Evolutionary conservation across 139 green algal genomes (phyloP).

Genomic region (Chlamydomonas schloesseri): DNA sequence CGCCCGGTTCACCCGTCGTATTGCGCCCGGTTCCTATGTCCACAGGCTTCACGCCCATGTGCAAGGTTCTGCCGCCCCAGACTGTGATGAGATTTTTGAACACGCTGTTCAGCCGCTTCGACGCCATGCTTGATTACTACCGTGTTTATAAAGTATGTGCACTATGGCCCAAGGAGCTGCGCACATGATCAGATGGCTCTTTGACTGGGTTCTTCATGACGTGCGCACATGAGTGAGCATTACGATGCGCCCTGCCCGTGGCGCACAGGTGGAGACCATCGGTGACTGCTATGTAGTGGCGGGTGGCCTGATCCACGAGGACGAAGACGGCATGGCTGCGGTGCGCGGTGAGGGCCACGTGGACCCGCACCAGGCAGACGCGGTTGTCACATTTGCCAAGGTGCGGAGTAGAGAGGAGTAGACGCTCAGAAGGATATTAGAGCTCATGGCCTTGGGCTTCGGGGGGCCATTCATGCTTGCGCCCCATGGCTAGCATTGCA

Average conservation of each 20-base stretch:
- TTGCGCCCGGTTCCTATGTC: too few species aligned
- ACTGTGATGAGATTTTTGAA: slow-evolving; percentile 61
- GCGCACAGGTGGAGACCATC: neutral
- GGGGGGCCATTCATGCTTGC: too few species aligned
- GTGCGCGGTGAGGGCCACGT: neutral
- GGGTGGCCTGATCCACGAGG: neutral
- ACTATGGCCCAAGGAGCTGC: too few species aligned
- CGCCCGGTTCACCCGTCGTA: too few species aligned
- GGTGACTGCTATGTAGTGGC: slow-evolving; percentile 33
- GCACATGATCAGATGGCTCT: too few species aligned
- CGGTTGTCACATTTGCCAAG: neutral
- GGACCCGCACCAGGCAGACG: neutral
- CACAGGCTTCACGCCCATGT: slow-evolving; percentile 53
- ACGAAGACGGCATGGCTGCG: slow-evolving; percentile 7
- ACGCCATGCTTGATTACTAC: slow-evolving; percentile 20
- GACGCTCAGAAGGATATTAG: too few species aligned
- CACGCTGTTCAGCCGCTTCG: slow-evolving; percentile 38
- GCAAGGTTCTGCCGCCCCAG: slow-evolving; percentile 32
- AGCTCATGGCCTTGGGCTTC: too few species aligned
- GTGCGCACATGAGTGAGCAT: too few species aligned
- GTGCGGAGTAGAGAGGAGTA: too few species aligned
- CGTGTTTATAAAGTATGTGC: slow-evolving; percentile 31
- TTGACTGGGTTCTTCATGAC: too few species aligned
- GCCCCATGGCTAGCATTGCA: too few species aligned
- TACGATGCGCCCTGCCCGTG: too few species aligned